Evolutionary conservation across 176 grass and related monocot genomes (phyloP).

Genomic region (Musa schizocarpa): DNA sequence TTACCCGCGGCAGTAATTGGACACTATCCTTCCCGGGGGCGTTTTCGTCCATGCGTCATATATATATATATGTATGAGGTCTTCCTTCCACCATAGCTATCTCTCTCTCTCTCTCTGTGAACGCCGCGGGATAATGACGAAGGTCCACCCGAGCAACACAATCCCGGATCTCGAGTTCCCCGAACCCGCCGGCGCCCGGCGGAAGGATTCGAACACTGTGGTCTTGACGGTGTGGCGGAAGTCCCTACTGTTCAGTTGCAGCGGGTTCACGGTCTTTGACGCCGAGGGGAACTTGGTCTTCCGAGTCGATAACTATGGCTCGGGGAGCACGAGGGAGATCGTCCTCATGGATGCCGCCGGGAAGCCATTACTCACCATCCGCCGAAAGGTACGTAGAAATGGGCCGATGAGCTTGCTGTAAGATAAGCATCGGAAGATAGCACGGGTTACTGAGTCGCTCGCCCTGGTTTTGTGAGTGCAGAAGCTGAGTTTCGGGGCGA

Average conservation of each 20-base stretch:
- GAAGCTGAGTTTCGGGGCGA: slow-evolving; percentile 61
- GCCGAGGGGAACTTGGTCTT: slow-evolving; percentile 56
- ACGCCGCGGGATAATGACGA: slow-evolving; percentile 22
- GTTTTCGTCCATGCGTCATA: slow-evolving; percentile 24
- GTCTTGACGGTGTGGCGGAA: slow-evolving; percentile 88
- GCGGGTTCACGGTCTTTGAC: slow-evolving; percentile 86
- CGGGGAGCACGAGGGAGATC: slow-evolving; percentile 48
- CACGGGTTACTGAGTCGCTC: not conserved
- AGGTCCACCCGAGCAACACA: slow-evolving; percentile 55
- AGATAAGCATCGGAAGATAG: no score
- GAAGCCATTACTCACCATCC: slow-evolving; percentile 42
- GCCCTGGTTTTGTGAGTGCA: not conserved
- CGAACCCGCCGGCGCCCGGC: not conserved
- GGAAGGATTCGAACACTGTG: slow-evolving; percentile 8
- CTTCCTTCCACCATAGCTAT: not conserved
- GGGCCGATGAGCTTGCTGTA: no score
- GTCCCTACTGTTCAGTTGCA: slow-evolving; percentile 89
- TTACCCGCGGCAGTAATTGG: not conserved
- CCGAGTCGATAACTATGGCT: slow-evolving; percentile 82
- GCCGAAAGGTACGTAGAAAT: slow-evolving; percentile 40
- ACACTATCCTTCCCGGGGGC: not conserved
- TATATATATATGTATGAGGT: slow-evolving; percentile 5
- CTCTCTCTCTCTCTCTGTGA: not conserved
- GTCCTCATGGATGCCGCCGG: slow-evolving; percentile 75
- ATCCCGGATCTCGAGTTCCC: not conserved